These are phyloP conservation scores for Hylodesmum podocarpum DNA, from an alignment of 306 rosid genomes.

Conservation along the genomic window DNA sequence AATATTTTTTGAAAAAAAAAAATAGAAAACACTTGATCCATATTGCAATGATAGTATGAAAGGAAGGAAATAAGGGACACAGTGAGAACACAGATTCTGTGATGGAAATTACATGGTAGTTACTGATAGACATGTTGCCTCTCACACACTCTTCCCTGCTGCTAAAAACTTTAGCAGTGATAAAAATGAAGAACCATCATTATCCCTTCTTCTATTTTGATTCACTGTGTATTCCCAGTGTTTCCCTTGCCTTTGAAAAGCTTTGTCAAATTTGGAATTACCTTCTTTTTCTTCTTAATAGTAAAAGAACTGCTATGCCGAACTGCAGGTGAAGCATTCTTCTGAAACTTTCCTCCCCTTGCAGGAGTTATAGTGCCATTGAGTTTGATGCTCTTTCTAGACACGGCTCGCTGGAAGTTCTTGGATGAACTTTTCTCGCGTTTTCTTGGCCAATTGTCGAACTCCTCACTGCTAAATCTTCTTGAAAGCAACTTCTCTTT, in stretches of 20 bases:
- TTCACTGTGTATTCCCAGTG: background rate
- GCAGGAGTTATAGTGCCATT: slow-evolving; percentile 47
- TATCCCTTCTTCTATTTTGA: background rate
- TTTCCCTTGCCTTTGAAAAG: slow-evolving; percentile 53
- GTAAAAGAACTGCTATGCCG: slow-evolving; percentile 52
- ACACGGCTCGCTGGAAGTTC: slow-evolving; percentile 31
- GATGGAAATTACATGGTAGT: background rate
- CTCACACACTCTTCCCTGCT: slow-evolving; percentile 24
- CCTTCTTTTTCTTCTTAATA: slow-evolving; percentile 66
- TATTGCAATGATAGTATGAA: background rate
- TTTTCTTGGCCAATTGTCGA: slow-evolving; percentile 45
- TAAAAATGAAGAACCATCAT: background rate
- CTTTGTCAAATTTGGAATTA: slow-evolving; percentile 63
- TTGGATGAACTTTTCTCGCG: slow-evolving; percentile 43
- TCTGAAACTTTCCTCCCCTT: slow-evolving; percentile 46
- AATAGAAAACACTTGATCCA: slow-evolving; percentile 1
- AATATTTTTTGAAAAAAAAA: too few relatives aligned
- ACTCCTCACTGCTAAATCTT: slow-evolving; percentile 47
- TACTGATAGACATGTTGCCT: slow-evolving; percentile 13
- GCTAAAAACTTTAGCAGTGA: background rate
- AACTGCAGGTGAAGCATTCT: slow-evolving; percentile 56
- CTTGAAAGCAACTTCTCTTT: slow-evolving; percentile 41
- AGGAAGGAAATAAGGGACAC: background rate
- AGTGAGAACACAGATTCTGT: background rate
- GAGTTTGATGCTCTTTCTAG: slow-evolving; percentile 50